Conservation (phyloP, 257 asterid genomes). For the Solanum bulbocastanum region DNA sequence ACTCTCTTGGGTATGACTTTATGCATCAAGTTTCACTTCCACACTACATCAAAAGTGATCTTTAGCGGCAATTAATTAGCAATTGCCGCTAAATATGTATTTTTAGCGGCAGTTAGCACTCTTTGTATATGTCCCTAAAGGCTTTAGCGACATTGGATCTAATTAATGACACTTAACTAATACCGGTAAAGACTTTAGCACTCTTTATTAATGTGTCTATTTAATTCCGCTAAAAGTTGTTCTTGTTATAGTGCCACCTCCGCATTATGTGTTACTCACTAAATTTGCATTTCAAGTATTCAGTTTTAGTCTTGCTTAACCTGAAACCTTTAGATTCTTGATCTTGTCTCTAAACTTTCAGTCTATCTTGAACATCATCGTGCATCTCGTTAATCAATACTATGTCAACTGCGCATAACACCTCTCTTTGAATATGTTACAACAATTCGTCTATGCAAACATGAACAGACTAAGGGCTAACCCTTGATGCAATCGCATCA, state of each 20-base stretch:
- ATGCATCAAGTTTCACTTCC: neutral
- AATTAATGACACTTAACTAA: too few species aligned
- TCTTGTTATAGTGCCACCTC: too few species aligned
- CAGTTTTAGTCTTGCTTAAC: neutral
- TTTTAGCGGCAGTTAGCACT: too few species aligned
- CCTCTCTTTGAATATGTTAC: neutral
- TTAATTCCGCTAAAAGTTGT: too few species aligned
- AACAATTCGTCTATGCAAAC: neutral
- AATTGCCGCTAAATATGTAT: too few species aligned
- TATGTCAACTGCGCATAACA: neutral
- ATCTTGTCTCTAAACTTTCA: neutral
- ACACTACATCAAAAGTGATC: neutral
- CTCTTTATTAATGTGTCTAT: too few species aligned
- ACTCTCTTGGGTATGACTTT: neutral
- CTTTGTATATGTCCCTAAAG: too few species aligned
- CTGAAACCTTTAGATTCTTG: neutral
- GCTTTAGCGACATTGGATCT: too few species aligned
- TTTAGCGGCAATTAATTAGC: too few species aligned
- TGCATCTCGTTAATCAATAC: neutral
- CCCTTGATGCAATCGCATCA: neutral
- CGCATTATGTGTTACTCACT: neutral
- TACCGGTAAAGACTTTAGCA: too few species aligned
- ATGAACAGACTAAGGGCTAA: neutral
- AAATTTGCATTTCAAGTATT: neutral
- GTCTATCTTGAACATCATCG: neutral